Evolutionary conservation across 176 grass and related monocot genomes (phyloP).

Genomic region (Poa pratensis): DNA sequence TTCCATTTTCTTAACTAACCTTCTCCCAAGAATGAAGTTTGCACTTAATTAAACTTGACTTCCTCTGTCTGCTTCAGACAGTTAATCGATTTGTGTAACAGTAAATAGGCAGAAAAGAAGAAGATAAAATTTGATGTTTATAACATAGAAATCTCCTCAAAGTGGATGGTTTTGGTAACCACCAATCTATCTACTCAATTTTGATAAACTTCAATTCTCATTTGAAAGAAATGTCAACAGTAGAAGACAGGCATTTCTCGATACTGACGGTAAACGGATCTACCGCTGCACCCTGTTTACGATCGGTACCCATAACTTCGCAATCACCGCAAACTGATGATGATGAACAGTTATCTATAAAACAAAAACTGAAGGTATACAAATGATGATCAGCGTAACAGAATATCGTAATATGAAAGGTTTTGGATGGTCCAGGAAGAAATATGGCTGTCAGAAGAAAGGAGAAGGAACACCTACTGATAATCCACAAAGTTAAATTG

Average conservation of each 20-base stretch:
- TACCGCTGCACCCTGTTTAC: neutral
- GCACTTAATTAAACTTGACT: neutral
- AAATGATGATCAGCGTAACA: slow-evolving; percentile 11
- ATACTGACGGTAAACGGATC: neutral
- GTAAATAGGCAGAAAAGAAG: neutral
- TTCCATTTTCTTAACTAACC: neutral
- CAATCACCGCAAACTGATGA: neutral
- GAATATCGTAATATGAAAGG: slow-evolving; percentile 27
- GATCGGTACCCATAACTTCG: neutral
- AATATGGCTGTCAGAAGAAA: slow-evolving; percentile 18
- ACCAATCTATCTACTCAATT: neutral
- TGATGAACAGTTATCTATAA: slow-evolving; percentile 10
- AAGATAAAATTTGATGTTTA: neutral
- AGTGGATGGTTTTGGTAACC: neutral
- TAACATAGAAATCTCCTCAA: neutral
- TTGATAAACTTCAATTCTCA: neutral
- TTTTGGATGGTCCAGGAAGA: slow-evolving; percentile 29
- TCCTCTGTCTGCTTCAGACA: neutral
- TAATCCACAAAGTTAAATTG: slow-evolving; percentile 7
- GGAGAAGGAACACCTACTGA: neutral
- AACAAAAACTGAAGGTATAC: slow-evolving; percentile 25
- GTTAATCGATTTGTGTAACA: neutral
- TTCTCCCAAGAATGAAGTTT: neutral
- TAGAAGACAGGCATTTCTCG: neutral
- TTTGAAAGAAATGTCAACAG: neutral